phyloP scores from a whole-genome alignment of 257 asterid species.

The Echites panduratus region DNA sequence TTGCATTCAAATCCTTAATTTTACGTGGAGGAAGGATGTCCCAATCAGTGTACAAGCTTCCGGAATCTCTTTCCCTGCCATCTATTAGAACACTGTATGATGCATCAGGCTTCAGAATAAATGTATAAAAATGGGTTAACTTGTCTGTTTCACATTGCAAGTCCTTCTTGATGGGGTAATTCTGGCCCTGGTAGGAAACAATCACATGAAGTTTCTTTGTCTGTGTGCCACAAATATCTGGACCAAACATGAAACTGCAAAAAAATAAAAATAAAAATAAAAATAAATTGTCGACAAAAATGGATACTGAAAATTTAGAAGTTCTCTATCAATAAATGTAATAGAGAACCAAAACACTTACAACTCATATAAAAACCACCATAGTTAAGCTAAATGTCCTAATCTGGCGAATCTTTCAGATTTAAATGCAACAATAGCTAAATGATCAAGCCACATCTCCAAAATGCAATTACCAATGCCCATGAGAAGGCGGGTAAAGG shows the following conservation, averaged over 20 bases:
- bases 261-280: too few relatives aligned
- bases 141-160: constrained; percentile 87
- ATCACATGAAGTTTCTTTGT: constrained; percentile 86
- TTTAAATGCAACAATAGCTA: neutral
- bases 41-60: constrained; percentile 95
- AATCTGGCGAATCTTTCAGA: neutral
- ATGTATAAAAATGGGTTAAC: constrained; percentile 88
- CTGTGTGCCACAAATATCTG: constrained; percentile 93
- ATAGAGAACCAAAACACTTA: neutral
- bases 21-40: constrained; percentile 85
- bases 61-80: constrained; percentile 83
- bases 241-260: constrained; percentile 94
- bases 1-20: constrained; percentile 65
- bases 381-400: neutral
- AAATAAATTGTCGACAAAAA: constrained; percentile 13
- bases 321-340: neutral
- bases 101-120: constrained; percentile 88
- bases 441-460: neutral
- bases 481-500: neutral
- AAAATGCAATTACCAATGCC: neutral
- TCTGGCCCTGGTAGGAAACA: constrained; percentile 78
- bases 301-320: neutral
- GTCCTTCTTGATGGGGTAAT: constrained; percentile 85
- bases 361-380: neutral
- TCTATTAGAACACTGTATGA: constrained; percentile 70